These are phyloP conservation scores for Boletus rubropictus DNA, from an alignment of 768 basidiomycete species.

Conservation along the genomic window DNA sequence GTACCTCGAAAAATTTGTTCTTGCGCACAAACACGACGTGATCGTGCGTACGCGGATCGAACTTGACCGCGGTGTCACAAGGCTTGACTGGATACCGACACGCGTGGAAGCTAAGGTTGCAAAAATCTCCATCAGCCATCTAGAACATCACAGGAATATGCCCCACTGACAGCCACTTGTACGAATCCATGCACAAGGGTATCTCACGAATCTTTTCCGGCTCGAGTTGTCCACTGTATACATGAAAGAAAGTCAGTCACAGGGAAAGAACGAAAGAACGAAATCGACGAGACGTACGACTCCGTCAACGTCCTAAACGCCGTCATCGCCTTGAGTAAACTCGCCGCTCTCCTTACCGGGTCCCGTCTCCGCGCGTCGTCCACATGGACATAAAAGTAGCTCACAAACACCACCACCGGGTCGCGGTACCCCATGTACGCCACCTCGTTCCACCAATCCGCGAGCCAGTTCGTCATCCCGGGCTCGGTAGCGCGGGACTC, in stretches of 20 bases:
- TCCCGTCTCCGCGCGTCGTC: conserved; percentile 51
- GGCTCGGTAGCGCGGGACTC: conserved; percentile 65
- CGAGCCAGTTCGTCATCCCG: conserved; percentile 72
- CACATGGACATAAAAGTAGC: conserved; percentile 91
- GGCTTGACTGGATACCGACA: conserved; percentile 82
- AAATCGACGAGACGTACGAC: conserved; percentile 39
- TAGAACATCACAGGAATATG: background rate
- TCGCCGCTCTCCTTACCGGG: conserved; percentile 72
- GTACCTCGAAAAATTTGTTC: conserved; percentile 84
- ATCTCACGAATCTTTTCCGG: conserved; percentile 77
- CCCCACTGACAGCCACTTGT: conserved; percentile 75
- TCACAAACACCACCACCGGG: conserved; percentile 86
- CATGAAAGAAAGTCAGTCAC: background rate
- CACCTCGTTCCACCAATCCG: conserved; percentile 96
- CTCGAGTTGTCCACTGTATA: conserved; percentile 62
- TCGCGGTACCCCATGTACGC: conserved; percentile 88
- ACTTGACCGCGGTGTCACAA: conserved; percentile 78
- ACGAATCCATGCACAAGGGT: conserved; percentile 89
- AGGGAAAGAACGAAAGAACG: background rate
- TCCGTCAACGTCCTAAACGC: conserved; percentile 82
- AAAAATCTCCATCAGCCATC: conserved; percentile 1
- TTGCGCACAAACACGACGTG: conserved; percentile 89
- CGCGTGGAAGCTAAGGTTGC: conserved; percentile 69
- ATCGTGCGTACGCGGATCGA: conserved; percentile 66
- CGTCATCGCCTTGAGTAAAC: conserved; percentile 77